Evolutionary conservation across 306 rosid genomes (phyloP), one percentile per base, ranked within the genome.

Genomic region (Carpinus fangiana): DNA sequence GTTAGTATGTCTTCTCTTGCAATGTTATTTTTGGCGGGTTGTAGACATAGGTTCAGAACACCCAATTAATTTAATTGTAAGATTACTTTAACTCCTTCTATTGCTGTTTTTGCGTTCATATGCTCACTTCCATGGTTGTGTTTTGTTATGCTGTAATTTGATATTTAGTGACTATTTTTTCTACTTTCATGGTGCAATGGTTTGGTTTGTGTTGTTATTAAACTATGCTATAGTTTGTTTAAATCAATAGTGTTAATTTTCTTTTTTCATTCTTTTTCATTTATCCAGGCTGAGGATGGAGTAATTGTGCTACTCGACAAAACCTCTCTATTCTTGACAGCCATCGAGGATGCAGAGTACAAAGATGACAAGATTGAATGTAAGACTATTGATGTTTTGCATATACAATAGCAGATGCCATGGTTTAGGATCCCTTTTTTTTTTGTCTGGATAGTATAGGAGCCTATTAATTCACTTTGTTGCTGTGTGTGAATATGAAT

Each of bases 351-450:
- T 82, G 91, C 96, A 71, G 99, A 96, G 47, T 96, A 96, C 85
- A 96, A 91, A 90, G 98, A 96, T 8, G 99, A 96, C 88, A 96
- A 96, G 86, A 96, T 96, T 75, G 99, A 96, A 87, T 96, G 99
- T 96, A 74, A 87, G 98, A 74, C 76, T 73, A 67, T 71, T 82
- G 73, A 77, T 57, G 59, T 66, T 81, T 52, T 52, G 61, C 73
- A 69, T 65, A 68, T 68, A 60, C 61, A 67, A 75, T 16, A 21
- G 13, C 3, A 5, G 36, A 5, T 11, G 10, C 23, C 31, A 31
- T 62, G 18, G 53, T 78, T n/a, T 34, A 73, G 17, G 41, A 67
- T 18, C 21, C 48, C 8, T 56, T 43, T 14, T 80, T n/a, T 72
- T 17, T 16, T 72, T n/a, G 28, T 47, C 72, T 41, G 72, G 50